Base-by-base conservation (phyloP, 2,329 filamentous ascomycete species). In the Myrmaecium sp. region DNA sequence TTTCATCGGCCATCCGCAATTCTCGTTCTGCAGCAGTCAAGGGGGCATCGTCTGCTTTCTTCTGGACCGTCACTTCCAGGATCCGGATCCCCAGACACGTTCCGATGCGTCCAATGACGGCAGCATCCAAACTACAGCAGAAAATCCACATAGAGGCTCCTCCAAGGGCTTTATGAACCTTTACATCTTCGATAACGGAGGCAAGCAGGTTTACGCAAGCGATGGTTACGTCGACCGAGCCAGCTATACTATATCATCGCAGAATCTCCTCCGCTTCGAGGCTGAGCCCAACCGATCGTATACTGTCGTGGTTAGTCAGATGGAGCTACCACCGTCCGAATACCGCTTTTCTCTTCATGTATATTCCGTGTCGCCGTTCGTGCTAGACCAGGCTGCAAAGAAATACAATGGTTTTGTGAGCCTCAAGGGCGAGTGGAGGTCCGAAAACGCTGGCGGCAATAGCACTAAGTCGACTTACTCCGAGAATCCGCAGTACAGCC, bases 221-320 rank as follows among this genome's bases (percentile, higher is more conserved):
- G 79, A 86, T 30, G 69, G 70, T 5, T 67, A 73, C 14, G 49
- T 79, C 0, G 71, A 80, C 39, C 71, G 76, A 18, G 78, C 77
- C 1, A 79, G 81, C n/a, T 93, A 81, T 35, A 82, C 95, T 17
- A 86, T 94, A 51, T 91, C 84, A 3, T 83, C 83, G 2, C 91
- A 95, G 48, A 92, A 80, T 1, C 67, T 98, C 5, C 69, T 91
- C 23, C 74, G 77, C 31, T 64, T 92, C 33, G 66, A 79, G 15
- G 62, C 64, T 31, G 51, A 60, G n/a, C 46, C 60, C 2, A 48
- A 54, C 10, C 53, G 55, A 7, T 54, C 53, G 1, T 69, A 69
- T 39, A 74, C 69, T 0, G 57, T 79, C 4, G 79, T 84, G 5
- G 60, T 83, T 15, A 75, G 82, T 10, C 77, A 91, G 40, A 74